Percentiles rank a stretch among this genome's conserved stretches.
phyloP scores from a whole-genome alignment of 805 yeast species.

The Priceomyces haplophilus region DNA sequence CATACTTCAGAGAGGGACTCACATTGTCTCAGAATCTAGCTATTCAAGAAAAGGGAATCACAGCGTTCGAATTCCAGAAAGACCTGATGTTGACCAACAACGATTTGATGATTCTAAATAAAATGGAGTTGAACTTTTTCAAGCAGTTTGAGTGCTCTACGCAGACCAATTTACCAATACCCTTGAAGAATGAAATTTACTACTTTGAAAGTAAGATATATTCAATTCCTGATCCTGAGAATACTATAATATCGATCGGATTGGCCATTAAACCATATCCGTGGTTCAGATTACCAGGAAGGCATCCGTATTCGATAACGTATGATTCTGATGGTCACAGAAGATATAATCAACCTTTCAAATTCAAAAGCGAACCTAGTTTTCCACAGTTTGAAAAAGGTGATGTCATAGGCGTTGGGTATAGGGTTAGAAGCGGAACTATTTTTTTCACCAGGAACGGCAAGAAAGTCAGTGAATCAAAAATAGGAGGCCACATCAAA shows the following conservation, averaged over 20 bases:
- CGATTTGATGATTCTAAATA: slow-evolving; percentile 61
- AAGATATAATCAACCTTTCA: slow-evolving; percentile 75
- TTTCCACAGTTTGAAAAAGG: slow-evolving; percentile 70
- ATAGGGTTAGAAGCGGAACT: slow-evolving; percentile 76
- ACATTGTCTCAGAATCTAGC: slow-evolving; percentile 56
- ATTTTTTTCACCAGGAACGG: slow-evolving; percentile 95
- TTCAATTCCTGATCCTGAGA: slow-evolving; percentile 57
- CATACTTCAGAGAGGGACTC: slow-evolving; percentile 41
- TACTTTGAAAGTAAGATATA: slow-evolving; percentile 86
- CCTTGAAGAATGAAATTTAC: slow-evolving; percentile 76
- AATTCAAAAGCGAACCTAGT: slow-evolving; percentile 41
- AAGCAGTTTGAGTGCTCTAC: slow-evolving; percentile 62
- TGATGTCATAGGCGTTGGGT: slow-evolving; percentile 92
- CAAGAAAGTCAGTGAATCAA: slow-evolving; percentile 77
- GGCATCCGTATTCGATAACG: slow-evolving; percentile 79
- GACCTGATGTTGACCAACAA: slow-evolving; percentile 53
- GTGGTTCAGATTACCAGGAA: slow-evolving; percentile 87
- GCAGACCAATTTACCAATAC: slow-evolving; percentile 82
- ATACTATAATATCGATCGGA: slow-evolving; percentile 68
- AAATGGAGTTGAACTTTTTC: slow-evolving; percentile 56
- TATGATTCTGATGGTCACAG: slow-evolving; percentile 85
- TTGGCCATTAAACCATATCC: slow-evolving; percentile 88
- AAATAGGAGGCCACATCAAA: slow-evolving; percentile 73
- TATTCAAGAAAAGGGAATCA: slow-evolving; percentile 83
- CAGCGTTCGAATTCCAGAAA: slow-evolving; percentile 84